These are phyloP conservation scores for Tylopilus sp. DNA, from an alignment of 768 basidiomycete genomes.

Conservation along the genomic window DNA sequence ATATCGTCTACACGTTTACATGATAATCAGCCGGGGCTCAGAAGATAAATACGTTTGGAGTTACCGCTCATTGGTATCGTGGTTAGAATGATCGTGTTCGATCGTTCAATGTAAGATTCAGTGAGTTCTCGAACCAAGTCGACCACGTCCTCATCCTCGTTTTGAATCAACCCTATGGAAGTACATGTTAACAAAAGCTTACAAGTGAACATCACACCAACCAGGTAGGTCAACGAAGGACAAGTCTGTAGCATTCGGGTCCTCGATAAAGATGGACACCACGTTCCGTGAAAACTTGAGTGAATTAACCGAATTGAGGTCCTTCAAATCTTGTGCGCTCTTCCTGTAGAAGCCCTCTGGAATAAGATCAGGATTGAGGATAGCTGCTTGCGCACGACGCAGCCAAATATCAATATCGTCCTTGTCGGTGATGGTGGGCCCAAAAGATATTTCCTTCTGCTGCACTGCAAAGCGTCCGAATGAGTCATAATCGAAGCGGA, in stretches of 20 bases:
- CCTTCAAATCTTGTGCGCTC: conserved; percentile 25
- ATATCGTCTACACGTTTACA: conserved; percentile 52
- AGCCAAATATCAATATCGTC: conserved; percentile 39
- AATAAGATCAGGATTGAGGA: conserved; percentile 31
- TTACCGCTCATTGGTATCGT: conserved; percentile 64
- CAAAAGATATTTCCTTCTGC: conserved; percentile 23
- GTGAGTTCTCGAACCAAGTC: conserved; percentile 48
- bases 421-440: conserved; percentile 30
- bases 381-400: conserved; percentile 45
- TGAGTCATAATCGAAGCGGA: conserved; percentile 35
- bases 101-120: conserved; percentile 41
- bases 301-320: conserved; percentile 19
- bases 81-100: conserved; percentile 60
- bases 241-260: conserved; percentile 45
- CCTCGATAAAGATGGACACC: conserved; percentile 44
- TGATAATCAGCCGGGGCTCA: background rate
- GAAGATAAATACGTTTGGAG: background rate
- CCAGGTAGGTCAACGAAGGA: conserved; percentile 57
- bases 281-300: conserved; percentile 49
- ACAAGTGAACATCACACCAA: conserved; percentile 14
- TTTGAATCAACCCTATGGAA: conserved; percentile 53
- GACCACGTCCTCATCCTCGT: conserved; percentile 39
- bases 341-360: conserved; percentile 21
- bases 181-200: conserved; percentile 5
- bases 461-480: conserved; percentile 21